Evolutionary conservation across 2,329 filamentous ascomycete species (phyloP), one percentile per base, ranked within the genome.

Genomic region (Lasiodiplodia citricola): DNA sequence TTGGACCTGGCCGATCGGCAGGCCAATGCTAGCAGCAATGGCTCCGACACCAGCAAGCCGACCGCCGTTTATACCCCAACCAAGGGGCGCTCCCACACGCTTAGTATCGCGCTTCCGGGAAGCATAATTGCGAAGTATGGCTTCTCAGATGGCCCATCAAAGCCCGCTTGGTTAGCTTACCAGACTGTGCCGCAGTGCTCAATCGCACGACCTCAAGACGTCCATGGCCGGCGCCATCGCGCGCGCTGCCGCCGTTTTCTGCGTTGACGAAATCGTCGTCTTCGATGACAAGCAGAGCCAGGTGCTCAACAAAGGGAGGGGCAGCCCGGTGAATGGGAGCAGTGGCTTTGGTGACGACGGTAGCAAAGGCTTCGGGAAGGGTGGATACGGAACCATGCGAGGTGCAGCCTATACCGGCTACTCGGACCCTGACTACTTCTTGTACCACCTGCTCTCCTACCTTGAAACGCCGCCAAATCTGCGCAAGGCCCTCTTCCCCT

Each of bases 381-480:
- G 51, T 23, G 16, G 16, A 10, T 28, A 66, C 89, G 80, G 55
- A n/a, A 72, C 70, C n/a, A 74, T 78, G n/a, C 70, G 76, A 1
- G 78, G 82, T 57, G 75, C 81, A 66, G 44, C 18, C 35, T 68
- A 68, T 51, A 64, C 67, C 11, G 67, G 67, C 25, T 68, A 63
- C 41, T 64, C 67, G 16, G 91, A 96, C 75, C 92, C 92, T 0
- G 89, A 89, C 69, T 91, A 94, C 80, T 96, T 95, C 80, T 85
- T 97, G 25, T 86, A 88, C 63, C 93, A 96, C 75, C 82, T 96
- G 7, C 84, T 97, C 8, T 90, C 88, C 70, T 97, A 94, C 80
- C 87, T 96, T 70, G 93, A 97, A 79, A 92, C 92, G 4, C 93
- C 93, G 37, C 92, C 93, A 1, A 91, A 96, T 79, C 89, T 97